A percentile compares a stretch with the other conserved stretches of the same genome.
Conservation (phyloP, 495 filamentous ascomycete species). For the Astrothelium subdiscretum region DNA sequence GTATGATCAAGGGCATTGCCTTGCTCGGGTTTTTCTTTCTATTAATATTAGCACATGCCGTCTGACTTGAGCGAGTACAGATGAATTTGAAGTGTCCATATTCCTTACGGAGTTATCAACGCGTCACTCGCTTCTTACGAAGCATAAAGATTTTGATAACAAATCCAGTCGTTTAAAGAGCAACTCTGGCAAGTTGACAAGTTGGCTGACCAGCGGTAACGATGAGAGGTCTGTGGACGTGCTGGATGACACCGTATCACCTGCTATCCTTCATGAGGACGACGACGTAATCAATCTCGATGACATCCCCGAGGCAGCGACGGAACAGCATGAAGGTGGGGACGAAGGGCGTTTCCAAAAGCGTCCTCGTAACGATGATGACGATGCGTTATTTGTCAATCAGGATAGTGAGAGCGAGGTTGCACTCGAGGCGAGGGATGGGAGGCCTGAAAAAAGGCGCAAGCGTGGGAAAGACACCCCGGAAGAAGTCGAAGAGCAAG, state of each 20-base stretch:
- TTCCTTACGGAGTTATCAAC: slow-evolving; percentile 82
- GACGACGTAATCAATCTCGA: slow-evolving; percentile 18
- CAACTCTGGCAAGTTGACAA: slow-evolving; percentile 47
- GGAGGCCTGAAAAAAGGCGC: slow-evolving; percentile 1
- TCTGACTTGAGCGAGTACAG: slow-evolving; percentile 32
- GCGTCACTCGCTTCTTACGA: slow-evolving; percentile 78
- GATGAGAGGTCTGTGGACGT: slow-evolving; percentile 28
- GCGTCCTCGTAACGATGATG: slow-evolving; percentile 9
- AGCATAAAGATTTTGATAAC: slow-evolving; percentile 59
- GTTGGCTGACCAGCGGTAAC: slow-evolving; percentile 38
- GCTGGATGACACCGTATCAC: slow-evolving; percentile 24
- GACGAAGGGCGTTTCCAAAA: neutral
- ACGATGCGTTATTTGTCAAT: slow-evolving; percentile 18
- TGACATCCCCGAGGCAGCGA: slow-evolving; percentile 21
- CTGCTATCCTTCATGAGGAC: slow-evolving; percentile 35
- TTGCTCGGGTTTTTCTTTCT: neutral
- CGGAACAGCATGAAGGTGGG: slow-evolving; percentile 4
- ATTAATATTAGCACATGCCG: neutral
- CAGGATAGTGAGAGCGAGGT: slow-evolving; percentile 12
- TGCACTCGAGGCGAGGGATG: slow-evolving; percentile 10
- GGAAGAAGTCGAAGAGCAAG: slow-evolving; percentile 12
- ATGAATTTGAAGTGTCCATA: slow-evolving; percentile 89
- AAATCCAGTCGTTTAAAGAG: slow-evolving; percentile 40
- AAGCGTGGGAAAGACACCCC: slow-evolving; percentile 5
- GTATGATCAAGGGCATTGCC: slow-evolving; percentile 33